A percentile compares a stretch with the other conserved stretches of the same genome.
Conservation (phyloP, 2,329 filamentous ascomycete species). For the Monosporascus sp. region DNA sequence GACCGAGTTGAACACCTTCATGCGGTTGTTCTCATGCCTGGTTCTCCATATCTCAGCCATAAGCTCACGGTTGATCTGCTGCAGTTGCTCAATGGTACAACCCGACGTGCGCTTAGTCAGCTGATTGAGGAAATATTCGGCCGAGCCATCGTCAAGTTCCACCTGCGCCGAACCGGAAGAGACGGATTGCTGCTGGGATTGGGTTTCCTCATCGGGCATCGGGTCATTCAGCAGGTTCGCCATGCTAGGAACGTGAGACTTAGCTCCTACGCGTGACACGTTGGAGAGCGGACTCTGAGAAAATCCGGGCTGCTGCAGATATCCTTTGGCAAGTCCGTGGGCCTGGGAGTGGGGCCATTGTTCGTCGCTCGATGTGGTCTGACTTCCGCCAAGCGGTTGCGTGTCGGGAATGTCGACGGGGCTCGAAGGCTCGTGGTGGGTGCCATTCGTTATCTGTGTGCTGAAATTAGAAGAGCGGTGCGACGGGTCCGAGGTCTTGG, state of each 20-base stretch:
- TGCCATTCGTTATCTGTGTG: slow-evolving; percentile 68
- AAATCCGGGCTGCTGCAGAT: slow-evolving; percentile 29
- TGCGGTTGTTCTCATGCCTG: slow-evolving; percentile 78
- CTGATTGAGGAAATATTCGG: slow-evolving; percentile 54
- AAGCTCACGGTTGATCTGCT: slow-evolving; percentile 83
- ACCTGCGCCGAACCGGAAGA: slow-evolving; percentile 39
- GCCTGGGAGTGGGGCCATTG: slow-evolving; percentile 55
- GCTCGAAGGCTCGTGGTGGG: slow-evolving; percentile 40
- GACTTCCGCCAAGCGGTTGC: slow-evolving; percentile 35
- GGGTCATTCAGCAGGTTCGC: slow-evolving; percentile 37
- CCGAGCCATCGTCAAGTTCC: slow-evolving; percentile 40
- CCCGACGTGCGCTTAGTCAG: slow-evolving; percentile 66
- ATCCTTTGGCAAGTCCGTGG: slow-evolving; percentile 40
- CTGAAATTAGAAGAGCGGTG: slow-evolving; percentile 58
- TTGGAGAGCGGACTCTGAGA: slow-evolving; percentile 17
- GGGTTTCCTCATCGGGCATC: slow-evolving; percentile 27
- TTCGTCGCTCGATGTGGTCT: slow-evolving; percentile 46
- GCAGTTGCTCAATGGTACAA: slow-evolving; percentile 86
- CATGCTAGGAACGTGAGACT: slow-evolving; percentile 28
- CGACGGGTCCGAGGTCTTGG: slow-evolving; percentile 77
- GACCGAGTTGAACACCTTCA: slow-evolving; percentile 60
- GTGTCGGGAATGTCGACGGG: slow-evolving; percentile 47
- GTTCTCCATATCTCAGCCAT: slow-evolving; percentile 87
- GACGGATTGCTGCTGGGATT: slow-evolving; percentile 21
- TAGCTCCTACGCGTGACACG: slow-evolving; percentile 32